Evolutionary conservation across 805 yeast species (phyloP).

Genomic region (Candida insectalens): DNA sequence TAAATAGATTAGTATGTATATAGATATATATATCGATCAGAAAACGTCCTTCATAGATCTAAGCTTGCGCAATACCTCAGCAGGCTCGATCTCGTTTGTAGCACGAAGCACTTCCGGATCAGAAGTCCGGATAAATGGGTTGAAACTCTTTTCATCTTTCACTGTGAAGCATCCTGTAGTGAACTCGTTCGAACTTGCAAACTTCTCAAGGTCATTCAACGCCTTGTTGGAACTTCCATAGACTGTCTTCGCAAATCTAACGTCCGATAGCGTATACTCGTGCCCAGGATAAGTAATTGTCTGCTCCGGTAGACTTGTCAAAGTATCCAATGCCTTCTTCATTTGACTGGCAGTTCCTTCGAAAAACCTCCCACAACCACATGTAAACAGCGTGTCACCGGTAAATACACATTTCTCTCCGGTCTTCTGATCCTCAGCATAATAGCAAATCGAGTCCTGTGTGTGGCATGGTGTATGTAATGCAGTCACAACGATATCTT

Average conservation of each 20-base stretch:
- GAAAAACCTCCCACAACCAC: constrained; percentile 95
- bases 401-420: constrained; percentile 74
- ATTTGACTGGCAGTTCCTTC: constrained; percentile 83
- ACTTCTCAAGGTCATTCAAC: constrained; percentile 43
- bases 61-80: constrained; percentile 59
- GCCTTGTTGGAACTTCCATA: constrained; percentile 39
- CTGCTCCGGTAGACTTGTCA: constrained; percentile 54
- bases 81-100: constrained; percentile 40
- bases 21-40: constrained; percentile 12
- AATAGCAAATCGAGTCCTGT: constrained; percentile 90
- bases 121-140: constrained; percentile 79
- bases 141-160: constrained; percentile 68
- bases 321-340: constrained; percentile 56
- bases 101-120: constrained; percentile 55
- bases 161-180: constrained; percentile 86
- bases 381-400: constrained; percentile 89
- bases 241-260: constrained; percentile 63
- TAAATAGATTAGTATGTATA: not conserved
- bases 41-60: constrained; percentile 68
- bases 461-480: constrained; percentile 98
- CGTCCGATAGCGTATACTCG: constrained; percentile 83
- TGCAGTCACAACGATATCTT: constrained; percentile 57
- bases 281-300: constrained; percentile 89
- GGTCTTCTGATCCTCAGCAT: constrained; percentile 52
- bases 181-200: constrained; percentile 43